phyloP scores from a whole-genome alignment of 1,139 yeast species.

The Scheffersomyces insectosa region DNA sequence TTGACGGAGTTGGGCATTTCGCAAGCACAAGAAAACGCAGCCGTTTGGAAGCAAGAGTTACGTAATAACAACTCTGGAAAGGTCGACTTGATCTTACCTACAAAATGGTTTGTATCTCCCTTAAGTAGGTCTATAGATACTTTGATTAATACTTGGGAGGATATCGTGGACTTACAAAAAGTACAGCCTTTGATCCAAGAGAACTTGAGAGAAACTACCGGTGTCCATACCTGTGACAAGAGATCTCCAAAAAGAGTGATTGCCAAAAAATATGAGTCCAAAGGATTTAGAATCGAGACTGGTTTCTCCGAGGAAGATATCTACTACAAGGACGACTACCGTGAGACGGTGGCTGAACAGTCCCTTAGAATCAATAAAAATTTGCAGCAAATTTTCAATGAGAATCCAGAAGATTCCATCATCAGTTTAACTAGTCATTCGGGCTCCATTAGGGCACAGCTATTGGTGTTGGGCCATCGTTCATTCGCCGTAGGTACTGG shows the following conservation, averaged over 20 bases:
- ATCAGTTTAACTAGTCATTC: slow-evolving; percentile 39
- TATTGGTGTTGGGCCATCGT: slow-evolving; percentile 42
- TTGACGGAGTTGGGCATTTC: slow-evolving; percentile 41
- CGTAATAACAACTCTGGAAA: slow-evolving; percentile 20
- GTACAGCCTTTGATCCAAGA: slow-evolving; percentile 39
- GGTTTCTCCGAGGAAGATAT: slow-evolving; percentile 44
- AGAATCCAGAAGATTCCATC: slow-evolving; percentile 21
- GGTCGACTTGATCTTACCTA: slow-evolving; percentile 27
- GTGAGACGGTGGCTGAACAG: slow-evolving; percentile 45
- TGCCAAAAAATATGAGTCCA: slow-evolving; percentile 28
- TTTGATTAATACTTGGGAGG: slow-evolving; percentile 27
- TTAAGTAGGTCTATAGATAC: slow-evolving; percentile 42
- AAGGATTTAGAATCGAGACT: slow-evolving; percentile 36
- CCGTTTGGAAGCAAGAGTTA: slow-evolving; percentile 17
- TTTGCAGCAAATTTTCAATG: slow-evolving; percentile 36
- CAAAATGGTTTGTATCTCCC: slow-evolving; percentile 37
- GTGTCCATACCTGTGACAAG: slow-evolving; percentile 48
- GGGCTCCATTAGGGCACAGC: slow-evolving; percentile 42
- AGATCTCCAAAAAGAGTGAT: slow-evolving; percentile 35
- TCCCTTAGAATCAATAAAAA: slow-evolving; percentile 37
- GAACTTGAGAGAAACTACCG: slow-evolving; percentile 44
- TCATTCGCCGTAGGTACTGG: slow-evolving; percentile 47
- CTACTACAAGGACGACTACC: slow-evolving; percentile 36
- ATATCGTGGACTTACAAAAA: slow-evolving; percentile 25
- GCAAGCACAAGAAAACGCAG: slow-evolving; percentile 35